Percentiles rank a stretch among this genome's conserved stretches.
phyloP scores from a whole-genome alignment of 83 land plant species.

The Larix sibirica region DNA sequence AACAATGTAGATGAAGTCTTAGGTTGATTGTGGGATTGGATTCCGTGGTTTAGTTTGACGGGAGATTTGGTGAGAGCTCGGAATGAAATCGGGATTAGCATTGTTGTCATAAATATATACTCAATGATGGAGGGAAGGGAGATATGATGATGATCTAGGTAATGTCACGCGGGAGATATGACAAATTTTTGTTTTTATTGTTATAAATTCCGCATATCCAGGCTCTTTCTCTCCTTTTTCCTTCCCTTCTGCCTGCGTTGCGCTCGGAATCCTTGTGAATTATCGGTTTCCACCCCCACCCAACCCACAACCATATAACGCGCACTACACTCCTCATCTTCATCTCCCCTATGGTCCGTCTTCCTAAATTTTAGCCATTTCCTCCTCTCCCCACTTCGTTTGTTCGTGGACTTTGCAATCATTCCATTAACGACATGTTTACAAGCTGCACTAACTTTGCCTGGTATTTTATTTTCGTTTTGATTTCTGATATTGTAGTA shows the following conservation, averaged over 20 bases:
- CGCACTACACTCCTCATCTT: neutral
- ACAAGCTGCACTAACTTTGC: too few relatives aligned
- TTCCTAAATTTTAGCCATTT: neutral
- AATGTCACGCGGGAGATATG: slow-evolving; percentile 8
- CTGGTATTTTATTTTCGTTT: too few relatives aligned
- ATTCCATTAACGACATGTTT: too few relatives aligned
- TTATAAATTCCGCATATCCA: slow-evolving; percentile 16
- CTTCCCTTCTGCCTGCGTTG: neutral
- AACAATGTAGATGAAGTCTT: neutral
- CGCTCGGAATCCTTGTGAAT: slow-evolving; percentile 14
- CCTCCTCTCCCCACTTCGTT: neutral
- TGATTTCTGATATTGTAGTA: too few relatives aligned
- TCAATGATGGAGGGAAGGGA: neutral
- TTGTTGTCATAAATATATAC: neutral
- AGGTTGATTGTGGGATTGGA: neutral
- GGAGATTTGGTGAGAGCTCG: neutral
- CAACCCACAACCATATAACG: slow-evolving; percentile 7
- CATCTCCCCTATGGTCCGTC: neutral
- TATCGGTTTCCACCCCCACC: neutral
- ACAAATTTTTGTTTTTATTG: slow-evolving; percentile 9
- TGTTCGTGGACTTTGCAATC: too few relatives aligned
- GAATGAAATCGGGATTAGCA: neutral
- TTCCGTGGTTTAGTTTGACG: neutral
- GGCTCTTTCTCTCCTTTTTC: slow-evolving; percentile 14
- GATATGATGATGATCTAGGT: slow-evolving; percentile 9